Evolutionary conservation across 306 rosid species (phyloP).

Genomic region (Inga leiocalycina): DNA sequence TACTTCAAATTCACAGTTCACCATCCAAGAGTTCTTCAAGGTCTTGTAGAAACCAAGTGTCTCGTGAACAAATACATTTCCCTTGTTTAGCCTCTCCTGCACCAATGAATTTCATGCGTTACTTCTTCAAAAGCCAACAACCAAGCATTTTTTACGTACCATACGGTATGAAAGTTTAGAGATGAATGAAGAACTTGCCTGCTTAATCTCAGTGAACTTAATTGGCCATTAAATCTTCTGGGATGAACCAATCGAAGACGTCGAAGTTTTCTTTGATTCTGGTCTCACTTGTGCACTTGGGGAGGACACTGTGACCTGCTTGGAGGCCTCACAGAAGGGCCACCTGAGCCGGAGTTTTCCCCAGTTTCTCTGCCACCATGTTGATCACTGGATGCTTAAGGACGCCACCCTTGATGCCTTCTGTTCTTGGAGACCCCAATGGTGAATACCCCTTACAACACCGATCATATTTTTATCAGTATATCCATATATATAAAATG

Average conservation of each 20-base stretch:
- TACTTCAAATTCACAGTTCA: conserved; percentile 51
- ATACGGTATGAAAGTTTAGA: background rate
- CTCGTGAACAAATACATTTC: conserved; percentile 35
- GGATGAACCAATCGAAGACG: conserved; percentile 67
- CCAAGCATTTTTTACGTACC: background rate
- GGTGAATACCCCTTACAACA: conserved; percentile 49
- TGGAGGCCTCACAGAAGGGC: conserved; percentile 87
- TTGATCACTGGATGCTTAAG: conserved; percentile 45
- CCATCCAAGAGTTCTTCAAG: conserved; percentile 71
- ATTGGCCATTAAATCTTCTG: conserved; percentile 43
- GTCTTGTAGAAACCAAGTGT: conserved; percentile 48
- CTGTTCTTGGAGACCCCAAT: conserved; percentile 27
- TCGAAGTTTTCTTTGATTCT: conserved; percentile 63
- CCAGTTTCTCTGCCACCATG: conserved; percentile 51
- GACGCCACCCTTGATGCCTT: conserved; percentile 32
- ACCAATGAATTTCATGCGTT: conserved; percentile 13
- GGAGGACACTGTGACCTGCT: conserved; percentile 73
- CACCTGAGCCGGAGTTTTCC: conserved; percentile 77
- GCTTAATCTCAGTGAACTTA: conserved; percentile 51
- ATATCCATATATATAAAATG: background rate
- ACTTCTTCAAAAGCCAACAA: background rate
- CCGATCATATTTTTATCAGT: background rate
- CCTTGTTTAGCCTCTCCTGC: conserved; percentile 62
- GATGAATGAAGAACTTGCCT: background rate
- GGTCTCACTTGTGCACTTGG: conserved; percentile 59